Conservation (phyloP, 2,329 filamentous ascomycete species). For the Arthrobotrys sinensis region DNA sequence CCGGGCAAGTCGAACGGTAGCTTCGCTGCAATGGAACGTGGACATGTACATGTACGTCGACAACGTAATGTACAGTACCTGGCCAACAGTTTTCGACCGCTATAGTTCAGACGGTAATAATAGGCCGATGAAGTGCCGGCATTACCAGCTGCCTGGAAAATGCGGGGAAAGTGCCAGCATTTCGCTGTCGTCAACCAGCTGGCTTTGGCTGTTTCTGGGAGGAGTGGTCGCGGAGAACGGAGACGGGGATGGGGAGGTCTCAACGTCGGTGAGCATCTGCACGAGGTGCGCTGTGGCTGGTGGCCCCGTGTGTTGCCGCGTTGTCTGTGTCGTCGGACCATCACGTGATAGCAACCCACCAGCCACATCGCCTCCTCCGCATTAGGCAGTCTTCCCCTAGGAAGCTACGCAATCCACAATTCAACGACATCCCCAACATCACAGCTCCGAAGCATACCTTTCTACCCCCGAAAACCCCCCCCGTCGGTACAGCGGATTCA, state of each 20-base stretch:
- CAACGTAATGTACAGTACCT: constrained; percentile 2
- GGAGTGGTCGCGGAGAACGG: constrained; percentile 50
- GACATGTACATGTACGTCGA: constrained; percentile 38
- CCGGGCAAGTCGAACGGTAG: constrained; percentile 35
- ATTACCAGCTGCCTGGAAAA: constrained; percentile 60
- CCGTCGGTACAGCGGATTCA: constrained; percentile 9
- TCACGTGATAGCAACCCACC: constrained; percentile 41
- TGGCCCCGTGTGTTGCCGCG: constrained; percentile 36
- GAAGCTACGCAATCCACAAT: constrained; percentile 40
- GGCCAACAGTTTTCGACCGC: constrained; percentile 29
- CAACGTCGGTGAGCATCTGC: neutral
- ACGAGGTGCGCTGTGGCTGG: constrained; percentile 35
- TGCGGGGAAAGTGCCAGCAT: constrained; percentile 57
- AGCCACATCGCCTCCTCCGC: constrained; percentile 44
- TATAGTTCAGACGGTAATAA: constrained; percentile 60
- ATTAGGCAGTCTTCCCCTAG: constrained; percentile 45
- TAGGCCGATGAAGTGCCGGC: constrained; percentile 57
- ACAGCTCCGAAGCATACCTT: neutral
- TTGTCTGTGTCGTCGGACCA: constrained; percentile 2
- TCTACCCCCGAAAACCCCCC: neutral
- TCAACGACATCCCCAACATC: constrained; percentile 37
- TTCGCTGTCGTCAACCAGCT: constrained; percentile 26
- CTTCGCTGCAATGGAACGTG: constrained; percentile 41
- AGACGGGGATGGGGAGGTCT: constrained; percentile 53
- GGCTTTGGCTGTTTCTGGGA: constrained; percentile 16